Conservation (phyloP, 139 green algal genomes). For the Monoraphidium neglectum region DNA sequence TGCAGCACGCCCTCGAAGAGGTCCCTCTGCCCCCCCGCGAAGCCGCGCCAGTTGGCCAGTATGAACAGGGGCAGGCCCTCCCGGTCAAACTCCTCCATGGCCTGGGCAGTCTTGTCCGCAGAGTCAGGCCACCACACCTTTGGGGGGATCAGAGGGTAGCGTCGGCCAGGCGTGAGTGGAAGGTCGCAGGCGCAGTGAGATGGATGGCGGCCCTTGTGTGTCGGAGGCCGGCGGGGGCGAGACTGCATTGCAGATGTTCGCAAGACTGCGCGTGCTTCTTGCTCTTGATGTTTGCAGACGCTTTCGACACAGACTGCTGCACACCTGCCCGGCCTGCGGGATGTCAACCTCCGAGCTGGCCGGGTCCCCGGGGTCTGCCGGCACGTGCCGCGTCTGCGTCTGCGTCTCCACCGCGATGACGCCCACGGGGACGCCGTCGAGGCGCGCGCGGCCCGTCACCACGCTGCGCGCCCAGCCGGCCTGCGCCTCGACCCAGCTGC, state of each 20-base stretch:
- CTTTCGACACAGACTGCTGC: background rate
- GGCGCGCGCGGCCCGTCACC: constrained; percentile 88
- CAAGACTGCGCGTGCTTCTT: no score
- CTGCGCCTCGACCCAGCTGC: constrained; percentile 86
- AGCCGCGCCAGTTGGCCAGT: constrained; percentile 98
- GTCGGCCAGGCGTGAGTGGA: no score
- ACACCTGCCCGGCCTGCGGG: constrained; percentile 77
- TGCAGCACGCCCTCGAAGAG: constrained; percentile 98
- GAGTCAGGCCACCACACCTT: constrained; percentile 99
- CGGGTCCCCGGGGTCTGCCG: constrained; percentile 91
- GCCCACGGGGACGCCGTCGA: constrained; percentile 91
- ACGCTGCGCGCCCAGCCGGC: constrained; percentile 93
- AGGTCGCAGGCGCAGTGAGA: no score
- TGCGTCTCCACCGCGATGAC: constrained; percentile 94
- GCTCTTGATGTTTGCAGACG: no score
- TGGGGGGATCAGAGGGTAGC: no score
- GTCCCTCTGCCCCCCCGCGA: constrained; percentile 96
- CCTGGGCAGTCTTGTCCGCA: constrained; percentile 95
- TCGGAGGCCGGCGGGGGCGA: no score
- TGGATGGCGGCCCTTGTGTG: no score
- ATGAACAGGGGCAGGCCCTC: constrained; percentile 97
- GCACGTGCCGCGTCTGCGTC: constrained; percentile 60
- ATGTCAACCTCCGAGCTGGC: constrained; percentile 76
- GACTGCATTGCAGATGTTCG: no score
- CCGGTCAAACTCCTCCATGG: constrained; percentile 96